Evolutionary conservation across 768 basidiomycete genomes (phyloP).

Genomic region (Boletus vinaceobasis): DNA sequence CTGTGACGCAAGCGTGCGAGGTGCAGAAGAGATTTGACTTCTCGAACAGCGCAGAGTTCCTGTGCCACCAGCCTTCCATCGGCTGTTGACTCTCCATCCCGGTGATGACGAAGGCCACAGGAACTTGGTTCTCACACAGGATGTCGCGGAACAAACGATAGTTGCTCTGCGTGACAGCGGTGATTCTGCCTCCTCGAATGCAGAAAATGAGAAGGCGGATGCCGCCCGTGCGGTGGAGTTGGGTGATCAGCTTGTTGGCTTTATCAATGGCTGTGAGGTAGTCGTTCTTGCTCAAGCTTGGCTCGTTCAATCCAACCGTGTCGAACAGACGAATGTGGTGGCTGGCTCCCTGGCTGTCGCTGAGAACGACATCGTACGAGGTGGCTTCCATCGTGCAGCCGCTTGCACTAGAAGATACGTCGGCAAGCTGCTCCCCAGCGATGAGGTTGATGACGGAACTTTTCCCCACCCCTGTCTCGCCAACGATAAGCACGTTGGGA

Average conservation of each 20-base stretch:
- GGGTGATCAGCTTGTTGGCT: slow-evolving; percentile 30
- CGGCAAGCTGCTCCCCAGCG: slow-evolving; percentile 23
- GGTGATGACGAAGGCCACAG: slow-evolving; percentile 30
- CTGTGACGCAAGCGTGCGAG: slow-evolving; percentile 40
- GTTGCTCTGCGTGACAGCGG: slow-evolving; percentile 19
- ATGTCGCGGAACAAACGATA: slow-evolving; percentile 27
- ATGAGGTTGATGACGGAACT: slow-evolving; percentile 43
- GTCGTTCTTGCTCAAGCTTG: slow-evolving; percentile 10
- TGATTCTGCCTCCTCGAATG: slow-evolving; percentile 32
- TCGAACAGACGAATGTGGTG: slow-evolving; percentile 28
- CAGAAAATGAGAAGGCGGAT: slow-evolving; percentile 32
- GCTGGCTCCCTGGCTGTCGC: neutral
- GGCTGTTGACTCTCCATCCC: slow-evolving; percentile 27
- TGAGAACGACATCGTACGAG: slow-evolving; percentile 23
- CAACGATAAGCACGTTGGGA: slow-evolving; percentile 38
- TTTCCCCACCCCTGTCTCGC: slow-evolving; percentile 32
- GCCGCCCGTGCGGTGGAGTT: slow-evolving; percentile 26
- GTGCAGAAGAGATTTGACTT: slow-evolving; percentile 12
- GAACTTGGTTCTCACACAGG: slow-evolving; percentile 29
- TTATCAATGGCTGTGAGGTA: slow-evolving; percentile 28
- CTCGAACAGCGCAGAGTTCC: slow-evolving; percentile 31
- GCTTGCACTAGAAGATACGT: slow-evolving; percentile 23
- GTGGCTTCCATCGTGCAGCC: slow-evolving; percentile 35
- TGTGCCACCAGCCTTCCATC: slow-evolving; percentile 33
- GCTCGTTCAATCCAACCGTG: slow-evolving; percentile 32